Percentiles rank a stretch among this genome's conserved stretches.
These are phyloP conservation scores for Triangularia verruculosa DNA, from an alignment of 2,329 filamentous ascomycete species.

Conservation along the genomic window DNA sequence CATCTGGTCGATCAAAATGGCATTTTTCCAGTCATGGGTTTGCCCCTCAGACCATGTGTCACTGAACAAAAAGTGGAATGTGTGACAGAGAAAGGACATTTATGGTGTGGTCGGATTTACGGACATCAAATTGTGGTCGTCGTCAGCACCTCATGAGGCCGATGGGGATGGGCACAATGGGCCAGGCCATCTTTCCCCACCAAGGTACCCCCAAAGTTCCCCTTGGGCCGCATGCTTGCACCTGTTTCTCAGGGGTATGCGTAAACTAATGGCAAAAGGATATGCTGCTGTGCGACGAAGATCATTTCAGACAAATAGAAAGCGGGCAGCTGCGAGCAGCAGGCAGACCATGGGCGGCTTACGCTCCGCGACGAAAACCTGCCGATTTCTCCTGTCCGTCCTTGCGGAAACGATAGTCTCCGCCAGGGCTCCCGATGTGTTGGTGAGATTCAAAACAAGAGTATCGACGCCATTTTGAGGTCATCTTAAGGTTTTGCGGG, in stretches of 20 bases:
- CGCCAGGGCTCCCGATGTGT: background rate
- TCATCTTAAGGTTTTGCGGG: conserved; percentile 5
- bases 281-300: background rate
- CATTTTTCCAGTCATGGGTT: background rate
- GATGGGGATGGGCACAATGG: background rate
- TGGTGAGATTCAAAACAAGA: background rate
- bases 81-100: background rate
- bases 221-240: background rate
- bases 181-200: background rate
- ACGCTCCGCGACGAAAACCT: background rate
- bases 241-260: background rate
- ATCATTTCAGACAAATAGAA: background rate
- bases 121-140: background rate
- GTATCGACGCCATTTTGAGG: background rate
- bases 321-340: background rate
- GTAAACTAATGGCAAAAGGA: background rate
- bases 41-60: background rate
- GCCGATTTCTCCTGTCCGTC: background rate
- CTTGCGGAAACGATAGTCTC: background rate
- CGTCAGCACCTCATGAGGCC: background rate
- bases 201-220: background rate
- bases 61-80: background rate
- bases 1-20: background rate
- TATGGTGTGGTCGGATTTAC: background rate
- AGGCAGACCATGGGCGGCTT: background rate